A percentile compares a stretch with the other conserved stretches of the same genome.
Evolutionary conservation across 202 grass and related monocot genomes (phyloP).

Genomic region (Bolboschoenoplectus hybrid): DNA sequence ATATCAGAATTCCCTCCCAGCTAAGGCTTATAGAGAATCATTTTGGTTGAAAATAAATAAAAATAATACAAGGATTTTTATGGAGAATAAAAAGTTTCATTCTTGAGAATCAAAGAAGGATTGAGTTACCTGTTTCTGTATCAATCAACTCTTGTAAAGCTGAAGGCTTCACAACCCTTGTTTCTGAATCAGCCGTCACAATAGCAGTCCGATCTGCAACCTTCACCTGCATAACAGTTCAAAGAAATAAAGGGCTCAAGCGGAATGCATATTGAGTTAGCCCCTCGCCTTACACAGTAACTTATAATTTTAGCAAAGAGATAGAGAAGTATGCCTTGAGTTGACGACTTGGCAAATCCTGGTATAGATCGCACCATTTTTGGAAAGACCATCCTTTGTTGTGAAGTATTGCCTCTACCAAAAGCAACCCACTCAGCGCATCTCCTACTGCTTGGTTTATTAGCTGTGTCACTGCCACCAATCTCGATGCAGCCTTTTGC

Average conservation of each 20-base stretch:
- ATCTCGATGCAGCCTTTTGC: slow-evolving; percentile 63
- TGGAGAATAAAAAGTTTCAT: slow-evolving; percentile 18
- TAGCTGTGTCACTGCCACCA: slow-evolving; percentile 67
- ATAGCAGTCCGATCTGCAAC: slow-evolving; percentile 73
- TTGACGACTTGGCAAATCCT: slow-evolving; percentile 86
- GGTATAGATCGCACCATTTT: slow-evolving; percentile 82
- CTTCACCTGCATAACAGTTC: slow-evolving; percentile 60
- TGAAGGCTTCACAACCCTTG: slow-evolving; percentile 55
- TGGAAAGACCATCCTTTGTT: slow-evolving; percentile 82
- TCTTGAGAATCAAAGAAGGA: not conserved
- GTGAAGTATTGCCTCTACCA: slow-evolving; percentile 85
- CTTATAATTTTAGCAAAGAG: not conserved
- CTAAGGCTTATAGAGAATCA: not conserved
- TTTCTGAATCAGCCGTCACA: slow-evolving; percentile 64
- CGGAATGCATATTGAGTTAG: not conserved
- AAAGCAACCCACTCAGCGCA: slow-evolving; percentile 83
- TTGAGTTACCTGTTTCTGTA: slow-evolving; percentile 49
- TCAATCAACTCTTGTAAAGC: slow-evolving; percentile 69
- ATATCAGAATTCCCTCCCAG: not conserved
- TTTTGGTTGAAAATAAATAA: slow-evolving; percentile 14
- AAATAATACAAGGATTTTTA: slow-evolving; percentile 13
- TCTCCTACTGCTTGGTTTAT: slow-evolving; percentile 95
- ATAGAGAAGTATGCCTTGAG: slow-evolving; percentile 53
- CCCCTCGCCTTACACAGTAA: not conserved
- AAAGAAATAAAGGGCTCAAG: not conserved